Percentiles rank a stretch among this genome's conserved stretches.
phyloP scores from a whole-genome alignment of 2,329 filamentous ascomycete genomes.

The Paecilomyces sp. region DNA sequence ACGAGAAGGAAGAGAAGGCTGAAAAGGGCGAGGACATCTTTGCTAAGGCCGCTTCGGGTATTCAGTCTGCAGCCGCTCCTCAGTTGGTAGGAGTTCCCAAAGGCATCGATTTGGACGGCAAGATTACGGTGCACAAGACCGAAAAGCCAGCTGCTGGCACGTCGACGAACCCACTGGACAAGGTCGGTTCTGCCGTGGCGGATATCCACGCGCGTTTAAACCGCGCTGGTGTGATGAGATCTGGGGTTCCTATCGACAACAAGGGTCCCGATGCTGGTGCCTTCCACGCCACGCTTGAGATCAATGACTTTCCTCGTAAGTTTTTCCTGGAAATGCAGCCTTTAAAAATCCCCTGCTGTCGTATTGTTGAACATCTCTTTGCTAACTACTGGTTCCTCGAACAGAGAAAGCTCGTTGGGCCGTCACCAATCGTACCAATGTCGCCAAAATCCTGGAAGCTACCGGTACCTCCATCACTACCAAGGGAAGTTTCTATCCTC shows the following conservation, averaged over 20 bases:
- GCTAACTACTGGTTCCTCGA: conserved; percentile 7
- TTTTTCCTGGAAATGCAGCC: conserved; percentile 9
- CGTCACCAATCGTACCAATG: conserved; percentile 96
- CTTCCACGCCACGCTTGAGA: conserved; percentile 94
- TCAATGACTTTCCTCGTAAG: conserved; percentile 91
- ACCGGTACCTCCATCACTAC: conserved; percentile 96
- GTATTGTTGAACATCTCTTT: background rate
- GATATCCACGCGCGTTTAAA: conserved; percentile 87
- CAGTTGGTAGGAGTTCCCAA: conserved; percentile 42
- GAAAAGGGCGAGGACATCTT: conserved; percentile 55
- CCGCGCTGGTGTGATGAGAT: conserved; percentile 79
- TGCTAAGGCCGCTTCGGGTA: conserved; percentile 55
- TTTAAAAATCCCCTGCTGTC: background rate
- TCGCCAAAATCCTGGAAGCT: conserved; percentile 92
- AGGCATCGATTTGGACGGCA: conserved; percentile 56
- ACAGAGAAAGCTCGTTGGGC: conserved; percentile 91
- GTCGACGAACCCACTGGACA: conserved; percentile 65
- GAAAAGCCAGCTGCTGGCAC: conserved; percentile 46
- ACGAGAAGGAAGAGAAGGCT: conserved; percentile 60
- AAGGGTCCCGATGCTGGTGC: conserved; percentile 95
- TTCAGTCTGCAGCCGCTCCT: conserved; percentile 54
- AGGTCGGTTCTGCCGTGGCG: conserved; percentile 82
- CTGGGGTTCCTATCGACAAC: conserved; percentile 94
- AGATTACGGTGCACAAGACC: conserved; percentile 67
- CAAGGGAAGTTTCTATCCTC: conserved; percentile 83